Evolutionary conservation across 345 rosid genomes (phyloP).

Genomic region (Gossypium anomalum): DNA sequence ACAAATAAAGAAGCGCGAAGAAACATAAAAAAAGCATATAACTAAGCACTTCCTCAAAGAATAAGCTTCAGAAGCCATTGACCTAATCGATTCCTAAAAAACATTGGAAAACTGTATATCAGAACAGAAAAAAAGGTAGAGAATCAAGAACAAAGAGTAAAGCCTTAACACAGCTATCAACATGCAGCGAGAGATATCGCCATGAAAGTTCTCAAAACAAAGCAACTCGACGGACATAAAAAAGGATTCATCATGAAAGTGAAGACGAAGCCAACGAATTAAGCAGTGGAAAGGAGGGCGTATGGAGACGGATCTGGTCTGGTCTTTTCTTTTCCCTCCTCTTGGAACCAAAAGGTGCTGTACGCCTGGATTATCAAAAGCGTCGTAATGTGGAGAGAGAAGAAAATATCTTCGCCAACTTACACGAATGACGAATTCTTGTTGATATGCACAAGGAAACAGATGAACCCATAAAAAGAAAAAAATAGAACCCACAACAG

Average conservation of each 20-base stretch:
- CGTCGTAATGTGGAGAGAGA: not conserved
- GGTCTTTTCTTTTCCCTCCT: not conserved
- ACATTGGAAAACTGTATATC: not conserved
- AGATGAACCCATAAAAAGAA: no score
- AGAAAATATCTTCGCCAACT: constrained; percentile 10
- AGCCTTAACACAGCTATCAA: not conserved
- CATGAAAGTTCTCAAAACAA: not conserved
- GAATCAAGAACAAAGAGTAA: not conserved
- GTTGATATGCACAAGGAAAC: not conserved
- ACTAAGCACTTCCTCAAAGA: not conserved
- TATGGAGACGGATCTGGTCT: not conserved
- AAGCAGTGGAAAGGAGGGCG: not conserved
- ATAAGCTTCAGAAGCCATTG: not conserved
- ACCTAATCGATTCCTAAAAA: constrained; percentile 3
- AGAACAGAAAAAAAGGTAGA: not conserved
- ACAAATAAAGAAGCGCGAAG: not conserved
- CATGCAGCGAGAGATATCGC: not conserved
- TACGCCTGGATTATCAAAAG: not conserved
- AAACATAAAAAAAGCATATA: not conserved
- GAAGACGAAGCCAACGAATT: not conserved
- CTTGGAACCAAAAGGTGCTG: not conserved
- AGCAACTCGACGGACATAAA: not conserved
- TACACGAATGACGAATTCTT: not conserved
- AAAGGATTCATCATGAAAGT: not conserved
- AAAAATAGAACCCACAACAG: no score